Percentiles rank a stretch among this genome's conserved stretches.
Conservation (phyloP, 805 yeast genomes). For the Hanseniaspora vineae region DNA sequence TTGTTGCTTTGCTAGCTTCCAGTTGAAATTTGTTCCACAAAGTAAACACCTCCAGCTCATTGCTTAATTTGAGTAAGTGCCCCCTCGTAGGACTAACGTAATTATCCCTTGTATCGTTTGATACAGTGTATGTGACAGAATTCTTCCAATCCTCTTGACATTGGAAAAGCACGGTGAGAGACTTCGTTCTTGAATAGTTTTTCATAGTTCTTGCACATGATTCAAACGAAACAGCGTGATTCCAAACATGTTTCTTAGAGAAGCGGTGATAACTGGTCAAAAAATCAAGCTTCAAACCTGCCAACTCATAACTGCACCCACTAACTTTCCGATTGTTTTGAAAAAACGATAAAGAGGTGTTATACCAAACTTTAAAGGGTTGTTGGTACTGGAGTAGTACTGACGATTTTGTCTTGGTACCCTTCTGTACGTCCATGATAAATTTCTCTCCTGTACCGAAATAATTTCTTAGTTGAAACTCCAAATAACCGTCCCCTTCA, state of each 20-base stretch:
- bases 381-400: conserved; percentile 38
- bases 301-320: conserved; percentile 2
- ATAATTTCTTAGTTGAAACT: conserved; percentile 49
- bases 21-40: conserved; percentile 26
- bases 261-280: conserved; percentile 18
- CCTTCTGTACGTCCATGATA: conserved; percentile 41
- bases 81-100: conserved; percentile 37
- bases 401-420: conserved; percentile 47
- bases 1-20: conserved; percentile 23
- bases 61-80: conserved; percentile 15
- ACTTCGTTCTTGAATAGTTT: conserved; percentile 32
- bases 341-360: conserved; percentile 22
- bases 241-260: conserved; percentile 12
- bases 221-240: conserved; percentile 39
- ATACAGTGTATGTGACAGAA: conserved; percentile 31
- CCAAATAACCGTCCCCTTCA: conserved; percentile 88
- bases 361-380: conserved; percentile 34
- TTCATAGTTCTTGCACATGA: conserved; percentile 31
- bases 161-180: conserved; percentile 40
- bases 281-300: conserved; percentile 29
- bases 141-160: conserved; percentile 55
- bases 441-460: conserved; percentile 61
- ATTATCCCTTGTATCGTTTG: conserved; percentile 30
- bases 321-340: conserved; percentile 6
- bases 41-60: background rate